Percentiles rank a stretch among this genome's conserved stretches.
Conservation (phyloP, 2,329 filamentous ascomycete species). For the Phialophora verrucosa region DNA sequence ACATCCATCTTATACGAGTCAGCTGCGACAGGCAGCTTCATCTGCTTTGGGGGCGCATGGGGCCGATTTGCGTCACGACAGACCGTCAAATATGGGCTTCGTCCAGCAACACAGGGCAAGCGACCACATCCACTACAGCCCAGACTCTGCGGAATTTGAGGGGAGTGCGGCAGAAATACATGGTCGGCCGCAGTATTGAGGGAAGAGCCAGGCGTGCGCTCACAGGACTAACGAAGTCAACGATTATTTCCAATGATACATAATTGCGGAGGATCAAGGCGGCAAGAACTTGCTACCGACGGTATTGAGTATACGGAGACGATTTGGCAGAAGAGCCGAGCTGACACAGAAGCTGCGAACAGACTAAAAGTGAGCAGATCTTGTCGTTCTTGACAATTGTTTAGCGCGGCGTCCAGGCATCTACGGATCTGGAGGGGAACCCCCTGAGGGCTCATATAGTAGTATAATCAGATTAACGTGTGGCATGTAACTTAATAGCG, state of each 20-base stretch:
- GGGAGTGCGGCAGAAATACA: conserved; percentile 36
- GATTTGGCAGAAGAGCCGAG: neutral
- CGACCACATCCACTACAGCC: conserved; percentile 55
- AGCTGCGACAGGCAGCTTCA: conserved; percentile 41
- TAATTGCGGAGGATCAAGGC: conserved; percentile 9
- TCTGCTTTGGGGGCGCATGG: conserved; percentile 43
- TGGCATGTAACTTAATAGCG: neutral
- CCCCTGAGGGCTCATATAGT: neutral
- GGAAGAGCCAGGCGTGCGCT: neutral
- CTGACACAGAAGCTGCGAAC: neutral
- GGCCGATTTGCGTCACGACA: conserved; percentile 46
- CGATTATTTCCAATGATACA: conserved; percentile 13
- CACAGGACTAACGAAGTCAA: conserved; percentile 13
- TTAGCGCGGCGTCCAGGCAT: conserved; percentile 3
- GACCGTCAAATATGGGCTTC: conserved; percentile 58
- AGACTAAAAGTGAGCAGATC: neutral
- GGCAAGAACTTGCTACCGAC: neutral
- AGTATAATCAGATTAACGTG: neutral
- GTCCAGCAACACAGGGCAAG: conserved; percentile 56
- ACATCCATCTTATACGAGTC: conserved; percentile 33
- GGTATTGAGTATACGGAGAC: neutral
- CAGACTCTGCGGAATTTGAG: conserved; percentile 40
- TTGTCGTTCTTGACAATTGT: neutral
- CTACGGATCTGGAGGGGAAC: neutral
- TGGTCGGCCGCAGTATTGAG: conserved; percentile 24